Evolutionary conservation across 257 asterid genomes (phyloP), one percentile per base, ranked within the genome.

Genomic region (Striga asiatica): DNA sequence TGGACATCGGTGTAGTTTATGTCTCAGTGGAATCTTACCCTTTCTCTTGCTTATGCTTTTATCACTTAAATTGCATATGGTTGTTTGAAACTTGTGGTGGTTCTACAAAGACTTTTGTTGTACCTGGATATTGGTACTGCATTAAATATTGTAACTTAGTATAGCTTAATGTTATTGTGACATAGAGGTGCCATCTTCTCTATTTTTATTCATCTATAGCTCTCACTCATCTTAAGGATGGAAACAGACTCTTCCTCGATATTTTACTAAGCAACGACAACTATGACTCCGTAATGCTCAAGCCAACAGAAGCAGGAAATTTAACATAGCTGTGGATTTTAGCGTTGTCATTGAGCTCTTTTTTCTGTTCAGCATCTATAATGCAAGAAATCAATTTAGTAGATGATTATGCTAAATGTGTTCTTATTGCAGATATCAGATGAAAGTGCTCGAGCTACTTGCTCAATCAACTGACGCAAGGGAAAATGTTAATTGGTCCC

Each of bases 401-500:
- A 18, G 70, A 61, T 54, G 60, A 58, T 50, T 38, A 22, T 29
- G 63, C 58, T 27, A 29, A 59, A 32, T 54, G 13, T 50, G 25
- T 64, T 47, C 21, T 35, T 55, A 37, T 52, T 76, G 54, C 85
- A 92, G 98, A 47, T 92, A 92, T 74, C 97, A 92, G 70, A 58
- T 76, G 60, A 78, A 37, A 50, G 97, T 82, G 18, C 71, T 92
- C 48, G 95, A 84, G 81, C 88, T 88, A 60, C 94, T 92, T 62
- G 67, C 77, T 35, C 75, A 82, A 62, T 77, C 94, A 45, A 65
- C 78, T 60, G 32, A 37, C 38, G 94, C 76, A 67, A 76, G 77
- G 38, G 65, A 75, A 55, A 57, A 64, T 14, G 22, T 64, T 34
- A 72, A 66, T 71, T 59, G 81, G 84, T 65, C 76, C 8, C 77